Base-by-base conservation (phyloP, 306 rosid genomes). In the Rosa rugosa region DNA sequence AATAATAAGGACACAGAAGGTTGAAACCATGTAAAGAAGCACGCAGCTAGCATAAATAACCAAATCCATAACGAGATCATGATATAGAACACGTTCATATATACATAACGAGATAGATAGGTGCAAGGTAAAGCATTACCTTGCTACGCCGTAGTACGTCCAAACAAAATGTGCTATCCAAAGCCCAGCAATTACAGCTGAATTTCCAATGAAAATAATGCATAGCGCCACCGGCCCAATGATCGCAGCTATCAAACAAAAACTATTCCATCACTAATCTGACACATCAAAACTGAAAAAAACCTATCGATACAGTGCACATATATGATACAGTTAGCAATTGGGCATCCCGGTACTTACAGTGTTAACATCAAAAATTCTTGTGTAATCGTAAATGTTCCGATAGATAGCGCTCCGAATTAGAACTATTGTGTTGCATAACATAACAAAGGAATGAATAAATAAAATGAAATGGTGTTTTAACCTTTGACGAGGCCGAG, bases 401-500 rank as follows among this genome's bases (percentile, higher is more conserved):
- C 57, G 22, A 14, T 14, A 47, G 36, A 31, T 6, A 6, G 0
- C 9, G 7, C 45, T 6, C 45, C 45, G 45, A 42, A 47, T 47
- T 5, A 47, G 17, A 47, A 13, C 17, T 1, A 5, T 5, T 47
- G 16, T 47, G 51, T 17, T 53, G 44, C 44, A 40, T 42, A 42
- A 42, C 44, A 40, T 42, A 42, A 42, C 8, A 6, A 10, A 42
- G 45, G 7, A 7, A 42, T 42, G 23, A 17, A 53, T 22, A 8
- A 20, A 59, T 2, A 59, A 23, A 59, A 59, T 22, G 31, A 27
- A 1, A 46, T 38, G 46, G 74, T 65, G 66, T 23, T 44, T 31
- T 36, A 50, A 93, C 98, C 98, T 91, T 93, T 93, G 75, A 89
- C 82, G 75, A 88, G 53, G 81, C 89, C 97, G 31, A 93, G 88